A percentile compares a stretch with the other conserved stretches of the same genome.
Evolutionary conservation across 768 basidiomycete genomes (phyloP).

Genomic region (Russula ochroleuca): DNA sequence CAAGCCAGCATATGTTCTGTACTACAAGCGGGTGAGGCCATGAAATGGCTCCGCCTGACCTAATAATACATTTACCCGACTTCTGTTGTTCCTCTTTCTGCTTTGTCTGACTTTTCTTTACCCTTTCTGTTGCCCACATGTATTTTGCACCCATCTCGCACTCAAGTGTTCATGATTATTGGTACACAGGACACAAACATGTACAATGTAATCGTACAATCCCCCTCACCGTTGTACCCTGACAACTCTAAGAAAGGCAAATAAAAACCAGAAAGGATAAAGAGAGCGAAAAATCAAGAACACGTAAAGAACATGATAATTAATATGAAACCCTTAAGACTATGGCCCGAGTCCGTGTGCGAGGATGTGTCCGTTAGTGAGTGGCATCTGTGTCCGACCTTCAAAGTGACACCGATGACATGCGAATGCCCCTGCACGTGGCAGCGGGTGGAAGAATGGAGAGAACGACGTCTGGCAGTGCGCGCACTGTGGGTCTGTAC

Average conservation of each 20-base stretch:
- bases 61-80: slow-evolving; percentile 7
- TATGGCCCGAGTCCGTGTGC: slow-evolving; percentile 3
- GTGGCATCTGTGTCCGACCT: slow-evolving; percentile 27
- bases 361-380: slow-evolving; percentile 23
- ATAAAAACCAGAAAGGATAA: not conserved
- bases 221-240: slow-evolving; percentile 12
- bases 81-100: not conserved
- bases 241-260: slow-evolving; percentile 18
- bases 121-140: slow-evolving; percentile 22
- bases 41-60: slow-evolving; percentile 5
- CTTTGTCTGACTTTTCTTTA: slow-evolving; percentile 1
- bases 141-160: slow-evolving; percentile 26
- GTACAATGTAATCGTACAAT: slow-evolving; percentile 28
- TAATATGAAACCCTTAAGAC: not conserved
- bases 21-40: slow-evolving; percentile 55
- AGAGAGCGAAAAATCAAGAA: slow-evolving; percentile 6
- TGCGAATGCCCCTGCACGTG: slow-evolving; percentile 33
- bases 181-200: slow-evolving; percentile 25
- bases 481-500: slow-evolving; percentile 44
- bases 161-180: slow-evolving; percentile 27
- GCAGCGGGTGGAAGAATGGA: slow-evolving; percentile 62
- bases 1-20: slow-evolving; percentile 72
- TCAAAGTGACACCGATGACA: slow-evolving; percentile 48
- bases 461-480: slow-evolving; percentile 67
- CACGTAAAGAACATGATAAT: not conserved